Conservation (phyloP, 1,284 basidiomycete species). For the Boletus sp. region DNA sequence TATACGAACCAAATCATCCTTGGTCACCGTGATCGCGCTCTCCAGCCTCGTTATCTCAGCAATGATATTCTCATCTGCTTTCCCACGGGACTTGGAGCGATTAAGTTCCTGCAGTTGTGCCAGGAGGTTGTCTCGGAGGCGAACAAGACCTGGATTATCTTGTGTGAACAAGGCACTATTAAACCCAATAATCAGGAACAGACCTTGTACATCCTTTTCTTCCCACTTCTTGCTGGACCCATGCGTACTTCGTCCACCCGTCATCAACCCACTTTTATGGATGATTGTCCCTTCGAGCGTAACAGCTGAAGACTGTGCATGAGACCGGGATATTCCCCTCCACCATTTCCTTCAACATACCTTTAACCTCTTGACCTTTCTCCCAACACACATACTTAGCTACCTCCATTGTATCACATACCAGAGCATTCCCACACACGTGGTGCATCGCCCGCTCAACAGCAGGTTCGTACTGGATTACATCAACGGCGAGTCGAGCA, state of each 20-base stretch:
- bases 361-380: constrained; percentile 93
- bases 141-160: constrained; percentile 55
- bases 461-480: constrained; percentile 82
- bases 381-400: constrained; percentile 91
- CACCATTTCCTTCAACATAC: constrained; percentile 40
- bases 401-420: constrained; percentile 93
- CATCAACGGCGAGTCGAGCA: constrained; percentile 90
- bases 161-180: constrained; percentile 3
- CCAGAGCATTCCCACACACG: constrained; percentile 91
- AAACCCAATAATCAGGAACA: constrained; percentile 1
- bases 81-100: constrained; percentile 77
- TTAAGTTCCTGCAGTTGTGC: constrained; percentile 79
- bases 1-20: constrained; percentile 76
- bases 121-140: constrained; percentile 70
- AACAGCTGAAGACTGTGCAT: constrained; percentile 61
- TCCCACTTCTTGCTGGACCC: constrained; percentile 82
- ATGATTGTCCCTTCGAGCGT: constrained; percentile 96
- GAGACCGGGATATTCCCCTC: neutral
- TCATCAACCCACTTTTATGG: constrained; percentile 96
- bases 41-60: constrained; percentile 80
- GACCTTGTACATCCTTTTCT: constrained; percentile 88
- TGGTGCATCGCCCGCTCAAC: constrained; percentile 94
- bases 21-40: constrained; percentile 63
- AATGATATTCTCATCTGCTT: constrained; percentile 77
- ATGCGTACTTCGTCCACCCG: constrained; percentile 84